Evolutionary conservation across 306 rosid genomes (phyloP).

Genomic region (Prunus armeniaca): DNA sequence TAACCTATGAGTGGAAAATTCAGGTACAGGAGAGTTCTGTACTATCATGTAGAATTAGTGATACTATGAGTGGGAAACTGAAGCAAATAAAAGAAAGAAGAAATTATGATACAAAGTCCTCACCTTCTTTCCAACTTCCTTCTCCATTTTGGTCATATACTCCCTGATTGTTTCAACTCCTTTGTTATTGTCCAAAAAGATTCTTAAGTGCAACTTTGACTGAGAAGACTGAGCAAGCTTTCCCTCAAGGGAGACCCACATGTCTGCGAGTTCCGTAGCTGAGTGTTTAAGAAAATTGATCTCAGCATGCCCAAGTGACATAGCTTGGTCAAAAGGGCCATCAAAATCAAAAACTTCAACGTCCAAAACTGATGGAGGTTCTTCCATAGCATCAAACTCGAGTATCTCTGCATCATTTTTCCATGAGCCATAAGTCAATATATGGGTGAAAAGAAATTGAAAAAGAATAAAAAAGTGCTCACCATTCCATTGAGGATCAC

Average conservation of each 20-base stretch:
- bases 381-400: conserved; percentile 95
- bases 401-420: conserved; percentile 63
- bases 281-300: conserved; percentile 81
- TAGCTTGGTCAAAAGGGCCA: conserved; percentile 83
- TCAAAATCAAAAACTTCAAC: conserved; percentile 87
- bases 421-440: neutral
- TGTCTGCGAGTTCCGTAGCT: conserved; percentile 73
- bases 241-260: conserved; percentile 84
- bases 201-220: conserved; percentile 83
- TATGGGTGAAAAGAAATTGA: neutral
- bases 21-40: neutral
- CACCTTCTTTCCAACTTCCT: conserved; percentile 97
- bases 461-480: conserved; percentile 13
- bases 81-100: neutral
- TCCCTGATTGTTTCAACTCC: conserved; percentile 83
- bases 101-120: neutral
- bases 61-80: neutral
- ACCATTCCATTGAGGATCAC: conserved; percentile 91
- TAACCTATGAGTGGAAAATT: neutral
- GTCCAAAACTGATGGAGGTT: conserved; percentile 82
- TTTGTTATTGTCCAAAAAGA: conserved; percentile 72
- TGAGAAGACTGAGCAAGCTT: conserved; percentile 82
- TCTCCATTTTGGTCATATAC: conserved; percentile 81
- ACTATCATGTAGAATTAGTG: neutral
- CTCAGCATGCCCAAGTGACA: conserved; percentile 83